Evolutionary conservation across 2,329 filamentous ascomycete species (phyloP), one percentile per base, ranked within the genome.

Genomic region (Lasiodiplodia hormozganensis): DNA sequence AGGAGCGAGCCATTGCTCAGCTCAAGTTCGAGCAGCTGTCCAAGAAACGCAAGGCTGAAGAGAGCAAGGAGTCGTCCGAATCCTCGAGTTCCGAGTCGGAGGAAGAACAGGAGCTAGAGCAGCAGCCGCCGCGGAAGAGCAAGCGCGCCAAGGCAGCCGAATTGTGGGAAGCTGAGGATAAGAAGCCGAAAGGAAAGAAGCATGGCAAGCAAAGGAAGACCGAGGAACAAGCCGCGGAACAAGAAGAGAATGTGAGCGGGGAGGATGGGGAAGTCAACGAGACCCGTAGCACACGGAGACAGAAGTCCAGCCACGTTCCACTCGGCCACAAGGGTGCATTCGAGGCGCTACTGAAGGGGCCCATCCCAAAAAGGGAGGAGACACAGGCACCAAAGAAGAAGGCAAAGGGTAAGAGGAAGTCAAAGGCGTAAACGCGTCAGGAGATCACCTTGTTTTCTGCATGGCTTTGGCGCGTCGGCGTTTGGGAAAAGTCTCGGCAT

Each of bases 1-100:
- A 75, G 70, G 81, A 83, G 70, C 72, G 71, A 58, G 73, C 71
- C n/a, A 73, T 73, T 4, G 78, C 76, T 58, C 77, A 78, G 71
- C 72, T 76, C 69, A 80, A 79, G 72, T 70, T 78, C 34, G 77
- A 78, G 62, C 74, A 76, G 36, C 71, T 79, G 67, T 58, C 69
- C 56, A 73, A 72, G 68, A 80, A 78, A 74, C 76, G 73, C 67
- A 73, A 72, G 67, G 74, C 70, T 25, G 72, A 71, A 11, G 76
- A 38, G 12, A 36, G 6, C 21, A 36, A 62, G 58, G 47, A 21
- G 23, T 43, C 64, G 25, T 12, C 56, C 16, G 49, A 47, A 7
- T 64, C 60, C 16, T 64, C 60, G 7, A 64, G 60, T 47, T 52
- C 47, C 11, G 62, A 49, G 34, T 23, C 56, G 31, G 65, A 38